Evolutionary conservation across 2,329 filamentous ascomycete species (phyloP), one percentile per base, ranked within the genome.

Genomic region (Xylariaceae sp.): DNA sequence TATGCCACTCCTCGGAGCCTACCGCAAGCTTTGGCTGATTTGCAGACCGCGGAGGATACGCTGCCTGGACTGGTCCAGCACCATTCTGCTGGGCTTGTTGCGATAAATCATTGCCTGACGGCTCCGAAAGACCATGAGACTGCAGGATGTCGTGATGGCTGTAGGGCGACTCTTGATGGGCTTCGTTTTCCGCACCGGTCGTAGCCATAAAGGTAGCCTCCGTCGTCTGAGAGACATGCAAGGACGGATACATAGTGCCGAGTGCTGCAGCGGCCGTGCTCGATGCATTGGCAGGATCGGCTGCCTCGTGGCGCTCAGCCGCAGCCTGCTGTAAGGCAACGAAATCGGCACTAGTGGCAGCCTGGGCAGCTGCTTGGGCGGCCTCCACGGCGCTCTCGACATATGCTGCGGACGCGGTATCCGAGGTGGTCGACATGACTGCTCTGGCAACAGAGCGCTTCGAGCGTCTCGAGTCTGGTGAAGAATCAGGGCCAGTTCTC

Each of bases 1-100:
- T 96, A 74, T 99, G 94, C 94, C 94, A 99, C 75, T 97, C 93
- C 56, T 96, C 91, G 1, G 92, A 94, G 2, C 94, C 94, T n/a
- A 97, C 94, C 5, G 88, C 85, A 6, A 92, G 92, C 75, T 97
- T 97, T 11, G 62, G 59, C 82, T 76, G 64, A 73, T 74, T 57
- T 78, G 71, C 69, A 39, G 74, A 71, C 66, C 75, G 79, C 8
- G 62, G 72, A 68, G 65, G 61, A 66, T 61, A 71, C 8, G 55
- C 52, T 37, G 58, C 51, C 15, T 56, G 58, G 53, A 56, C 66
- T 8, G 68, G 62, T 49, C 74, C 73, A 10, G 76, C 69, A 11
- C 77, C 78, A 51, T 81, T 81, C 30, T 75, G 72, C 13, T 72
- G 72, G 34, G 59, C 37, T 42, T 65, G 61, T 51, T 69, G 67